A percentile compares a stretch with the other conserved stretches of the same genome.
Evolutionary conservation across 164 flowering plant species (phyloP).

Genomic region (Saururus chinensis): DNA sequence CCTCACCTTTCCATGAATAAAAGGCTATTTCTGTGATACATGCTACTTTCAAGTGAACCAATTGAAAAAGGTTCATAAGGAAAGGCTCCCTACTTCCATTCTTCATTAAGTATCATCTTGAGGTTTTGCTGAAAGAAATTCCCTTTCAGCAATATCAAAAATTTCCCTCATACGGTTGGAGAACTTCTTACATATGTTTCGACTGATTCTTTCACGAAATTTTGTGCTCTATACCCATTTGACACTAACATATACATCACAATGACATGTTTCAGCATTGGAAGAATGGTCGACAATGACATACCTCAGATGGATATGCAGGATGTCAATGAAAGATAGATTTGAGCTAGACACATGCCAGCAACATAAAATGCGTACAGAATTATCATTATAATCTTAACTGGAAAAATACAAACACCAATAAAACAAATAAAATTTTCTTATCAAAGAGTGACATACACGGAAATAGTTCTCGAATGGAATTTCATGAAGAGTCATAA

Average conservation of each 20-base stretch:
- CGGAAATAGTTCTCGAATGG: constrained; percentile 63
- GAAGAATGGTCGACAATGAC: constrained; percentile 22
- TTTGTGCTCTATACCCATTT: constrained; percentile 58
- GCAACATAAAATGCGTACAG: neutral
- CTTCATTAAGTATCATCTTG: no score
- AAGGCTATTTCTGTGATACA: no score
- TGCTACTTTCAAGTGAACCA: no score
- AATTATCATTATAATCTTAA: no score
- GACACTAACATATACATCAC: constrained; percentile 39
- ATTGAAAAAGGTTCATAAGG: no score
- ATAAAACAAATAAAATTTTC: neutral
- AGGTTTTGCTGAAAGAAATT: constrained; percentile 10
- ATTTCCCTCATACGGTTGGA: constrained; percentile 30
- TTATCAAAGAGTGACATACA: constrained; percentile 31
- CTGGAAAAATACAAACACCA: neutral
- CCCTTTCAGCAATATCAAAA: constrained; percentile 36
- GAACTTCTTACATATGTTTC: constrained; percentile 45
- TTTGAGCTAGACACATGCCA: neutral
- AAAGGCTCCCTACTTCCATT: no score
- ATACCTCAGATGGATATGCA: constrained; percentile 58
- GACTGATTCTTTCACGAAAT: constrained; percentile 47
- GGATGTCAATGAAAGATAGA: neutral
- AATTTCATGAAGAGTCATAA: constrained; percentile 48
- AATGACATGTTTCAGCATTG: constrained; percentile 31
- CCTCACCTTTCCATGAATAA: no score